Evolutionary conservation across 2,329 filamentous ascomycete species (phyloP).

Genomic region (Pestalotiopsis sp.): DNA sequence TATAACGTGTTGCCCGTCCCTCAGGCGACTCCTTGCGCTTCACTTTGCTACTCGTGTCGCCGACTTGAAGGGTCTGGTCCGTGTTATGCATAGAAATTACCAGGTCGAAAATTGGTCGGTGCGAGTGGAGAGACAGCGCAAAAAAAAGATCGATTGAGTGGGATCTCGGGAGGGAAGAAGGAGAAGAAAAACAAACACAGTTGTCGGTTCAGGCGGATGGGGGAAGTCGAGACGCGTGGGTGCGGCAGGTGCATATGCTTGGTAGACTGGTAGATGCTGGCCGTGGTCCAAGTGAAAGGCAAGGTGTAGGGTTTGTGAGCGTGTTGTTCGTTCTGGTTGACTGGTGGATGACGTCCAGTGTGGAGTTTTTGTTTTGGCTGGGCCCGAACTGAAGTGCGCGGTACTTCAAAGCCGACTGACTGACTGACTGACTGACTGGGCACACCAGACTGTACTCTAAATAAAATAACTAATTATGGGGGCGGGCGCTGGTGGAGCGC

Average conservation of each 20-base stretch:
- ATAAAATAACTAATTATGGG: too few relatives aligned
- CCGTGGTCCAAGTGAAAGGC: neutral
- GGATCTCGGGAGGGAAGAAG: neutral
- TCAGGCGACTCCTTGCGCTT: neutral
- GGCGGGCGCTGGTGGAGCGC: neutral
- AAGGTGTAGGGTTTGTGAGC: constrained; percentile 1
- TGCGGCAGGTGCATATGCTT: neutral
- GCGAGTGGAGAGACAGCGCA: neutral
- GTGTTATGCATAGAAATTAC: neutral
- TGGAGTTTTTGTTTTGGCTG: constrained; percentile 5
- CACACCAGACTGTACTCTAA: too few relatives aligned
- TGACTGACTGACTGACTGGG: too few relatives aligned
- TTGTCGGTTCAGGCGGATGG: neutral
- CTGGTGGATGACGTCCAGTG: constrained; percentile 8
- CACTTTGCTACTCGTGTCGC: neutral
- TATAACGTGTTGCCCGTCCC: neutral
- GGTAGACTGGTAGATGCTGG: neutral
- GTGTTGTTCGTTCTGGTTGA: constrained; percentile 11
- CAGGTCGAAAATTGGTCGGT: neutral
- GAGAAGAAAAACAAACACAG: neutral
- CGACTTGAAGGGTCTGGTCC: neutral
- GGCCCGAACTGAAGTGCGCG: neutral
- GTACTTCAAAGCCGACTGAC: neutral
- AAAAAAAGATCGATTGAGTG: neutral
- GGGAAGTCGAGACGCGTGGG: neutral